Evolutionary conservation across 352 stramenopile species (phyloP).

Genomic region (Blastocystis sp.): DNA sequence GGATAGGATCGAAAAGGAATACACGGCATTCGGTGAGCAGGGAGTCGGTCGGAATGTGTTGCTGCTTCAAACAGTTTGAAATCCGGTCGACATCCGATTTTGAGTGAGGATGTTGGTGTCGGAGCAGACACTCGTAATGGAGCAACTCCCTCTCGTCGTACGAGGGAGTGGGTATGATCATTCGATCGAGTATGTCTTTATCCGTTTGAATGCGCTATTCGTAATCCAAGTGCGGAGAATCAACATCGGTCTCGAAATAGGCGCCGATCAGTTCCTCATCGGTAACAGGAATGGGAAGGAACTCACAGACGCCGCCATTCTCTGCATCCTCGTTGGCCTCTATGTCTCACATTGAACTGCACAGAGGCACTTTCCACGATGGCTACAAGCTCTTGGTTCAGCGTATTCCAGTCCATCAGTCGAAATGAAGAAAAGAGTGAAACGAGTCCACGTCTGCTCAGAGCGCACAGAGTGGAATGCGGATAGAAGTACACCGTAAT

Average conservation of each 20-base stretch:
- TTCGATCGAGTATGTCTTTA: neutral
- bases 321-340: neutral
- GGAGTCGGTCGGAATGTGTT: too few relatives aligned
- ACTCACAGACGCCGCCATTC: neutral
- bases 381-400: neutral
- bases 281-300: neutral
- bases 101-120: neutral
- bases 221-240: neutral
- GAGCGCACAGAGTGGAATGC: neutral
- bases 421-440: neutral
- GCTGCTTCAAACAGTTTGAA: too few relatives aligned
- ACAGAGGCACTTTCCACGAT: neutral
- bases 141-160: neutral
- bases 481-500: neutral
- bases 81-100: too few relatives aligned
- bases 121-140: neutral
- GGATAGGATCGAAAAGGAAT: too few relatives aligned
- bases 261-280: neutral
- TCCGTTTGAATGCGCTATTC: neutral
- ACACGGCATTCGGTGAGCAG: too few relatives aligned
- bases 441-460: neutral
- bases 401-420: constrained; percentile 32
- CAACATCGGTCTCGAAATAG: neutral
- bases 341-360: neutral
- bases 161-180: neutral